Conservation (phyloP, 2,329 filamentous ascomycete species). For the Phaeosphaeria sp. region DNA sequence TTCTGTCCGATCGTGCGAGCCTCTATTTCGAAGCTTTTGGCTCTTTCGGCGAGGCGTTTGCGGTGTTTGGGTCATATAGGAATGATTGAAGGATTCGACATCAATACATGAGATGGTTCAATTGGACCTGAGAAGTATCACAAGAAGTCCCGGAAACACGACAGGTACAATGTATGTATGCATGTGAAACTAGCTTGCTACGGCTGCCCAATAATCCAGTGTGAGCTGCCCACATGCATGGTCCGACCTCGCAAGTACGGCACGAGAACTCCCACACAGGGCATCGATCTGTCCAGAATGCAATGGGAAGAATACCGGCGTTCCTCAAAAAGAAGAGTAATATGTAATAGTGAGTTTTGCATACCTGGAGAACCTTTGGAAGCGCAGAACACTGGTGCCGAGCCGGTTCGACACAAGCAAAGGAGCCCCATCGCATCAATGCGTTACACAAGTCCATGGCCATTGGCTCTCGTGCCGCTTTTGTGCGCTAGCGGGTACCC, state of each 20-base stretch:
- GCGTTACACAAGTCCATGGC: background rate
- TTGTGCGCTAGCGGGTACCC: background rate
- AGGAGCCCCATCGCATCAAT: background rate
- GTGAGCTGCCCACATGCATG: too few relatives aligned
- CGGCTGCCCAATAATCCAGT: too few relatives aligned
- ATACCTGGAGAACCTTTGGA: too few relatives aligned
- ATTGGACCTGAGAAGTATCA: background rate
- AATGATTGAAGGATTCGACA: slow-evolving; percentile 32
- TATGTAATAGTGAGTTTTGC: too few relatives aligned
- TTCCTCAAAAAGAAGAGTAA: too few relatives aligned
- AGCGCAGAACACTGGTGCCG: background rate
- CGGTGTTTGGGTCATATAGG: slow-evolving; percentile 29
- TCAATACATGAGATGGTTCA: slow-evolving; percentile 27
- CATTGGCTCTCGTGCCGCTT: background rate
- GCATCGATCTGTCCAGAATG: too few relatives aligned
- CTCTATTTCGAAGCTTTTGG: slow-evolving; percentile 20
- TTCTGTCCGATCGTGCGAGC: slow-evolving; percentile 18
- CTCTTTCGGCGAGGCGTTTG: slow-evolving; percentile 45
- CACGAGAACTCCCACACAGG: too few relatives aligned
- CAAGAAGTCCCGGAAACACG: background rate
- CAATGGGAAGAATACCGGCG: too few relatives aligned
- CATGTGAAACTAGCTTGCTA: too few relatives aligned
- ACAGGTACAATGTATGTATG: background rate
- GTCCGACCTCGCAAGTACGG: too few relatives aligned
- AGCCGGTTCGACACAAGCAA: background rate